Base-by-base conservation (phyloP, 2,329 filamentous ascomycete genomes). In the Canariomyces notabilis region DNA sequence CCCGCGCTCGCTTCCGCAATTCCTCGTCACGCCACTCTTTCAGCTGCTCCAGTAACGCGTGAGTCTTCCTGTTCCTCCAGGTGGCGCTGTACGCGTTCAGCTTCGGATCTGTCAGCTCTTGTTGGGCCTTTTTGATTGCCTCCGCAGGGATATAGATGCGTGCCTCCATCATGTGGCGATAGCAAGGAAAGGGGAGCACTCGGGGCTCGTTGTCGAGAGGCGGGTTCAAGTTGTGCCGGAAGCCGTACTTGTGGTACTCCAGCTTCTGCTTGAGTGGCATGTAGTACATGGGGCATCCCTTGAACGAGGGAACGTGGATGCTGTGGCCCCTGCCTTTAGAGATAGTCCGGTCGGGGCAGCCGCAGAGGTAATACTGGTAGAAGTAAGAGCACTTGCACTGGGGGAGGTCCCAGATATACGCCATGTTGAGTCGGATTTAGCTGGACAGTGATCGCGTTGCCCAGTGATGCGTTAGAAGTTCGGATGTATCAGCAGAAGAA, bases 151-250 rank as follows among this genome's bases (percentile, higher is more conserved):
- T 11, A 3, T 8, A 43, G 20, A 44, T 16, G 2, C 45, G 32
- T 21, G 41, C 41, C 8, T 41, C 45, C 34, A 42, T 37, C 31
- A 35, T 9, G 44, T 53, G 51, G 15, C 20, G 33, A 33, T 40
- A 44, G 26, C 49, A 53, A 3, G 48, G 42, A n/a, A 53, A 53
- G 20, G 51, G 49, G n/a, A 53, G 21, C n/a, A 51, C 36, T 29
- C 46, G 44, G n/a, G 37, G 35, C 6, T 43, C 26, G 15, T 20
- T 5, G 1, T 16, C 14, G 16, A 41, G 2, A 2, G 46, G 46
- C 2, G 37, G 35, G 11, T 22, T 39, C 14, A 31, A 18, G 20
- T 34, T 39, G 46, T 54, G 51, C 1, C 14, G 31, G 32, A 50
- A 51, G 3, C 46, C 46, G 29, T n/a, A 14, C 9, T 2, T 5